These are phyloP conservation scores for Hordeum pubiflorum DNA, from an alignment of 202 grass and related monocot genomes.

Conservation along the genomic window DNA sequence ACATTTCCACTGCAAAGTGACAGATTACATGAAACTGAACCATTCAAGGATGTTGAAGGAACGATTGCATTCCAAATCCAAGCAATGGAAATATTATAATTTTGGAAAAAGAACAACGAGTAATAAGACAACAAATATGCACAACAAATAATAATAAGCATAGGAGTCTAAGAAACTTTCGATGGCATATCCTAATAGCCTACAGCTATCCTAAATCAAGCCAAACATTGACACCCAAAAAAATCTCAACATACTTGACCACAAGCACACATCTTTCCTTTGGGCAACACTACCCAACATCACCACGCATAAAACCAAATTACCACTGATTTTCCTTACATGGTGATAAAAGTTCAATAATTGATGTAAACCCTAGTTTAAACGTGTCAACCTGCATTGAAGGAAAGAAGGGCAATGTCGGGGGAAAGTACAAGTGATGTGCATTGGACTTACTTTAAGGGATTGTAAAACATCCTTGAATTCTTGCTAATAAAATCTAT, in stretches of 20 bases:
- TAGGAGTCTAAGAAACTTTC: not conserved
- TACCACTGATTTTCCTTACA: not conserved
- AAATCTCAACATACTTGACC: slow-evolving; percentile 4
- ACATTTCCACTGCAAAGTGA: slow-evolving; percentile 61
- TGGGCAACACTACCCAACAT: not conserved
- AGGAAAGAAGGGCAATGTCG: not conserved
- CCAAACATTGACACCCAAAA: not conserved
- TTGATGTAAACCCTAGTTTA: not conserved
- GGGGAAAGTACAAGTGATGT: not conserved
- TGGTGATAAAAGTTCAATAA: not conserved
- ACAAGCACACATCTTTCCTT: not conserved
- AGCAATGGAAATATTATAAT: not conserved
- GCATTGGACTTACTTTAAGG: slow-evolving; percentile 72
- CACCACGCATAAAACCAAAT: not conserved
- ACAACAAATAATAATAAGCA: not conserved
- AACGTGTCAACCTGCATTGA: not conserved
- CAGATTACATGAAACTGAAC: not conserved
- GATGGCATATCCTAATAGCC: not conserved
- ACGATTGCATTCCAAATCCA: not conserved
- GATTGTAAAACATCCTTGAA: slow-evolving; percentile 94
- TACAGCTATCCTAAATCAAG: slow-evolving; percentile 6
- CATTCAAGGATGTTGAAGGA: not conserved
- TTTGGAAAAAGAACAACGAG: not conserved
- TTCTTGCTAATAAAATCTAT: slow-evolving; percentile 56
- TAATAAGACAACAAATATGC: slow-evolving; percentile 12